Base-by-base conservation (phyloP, 192 early-diverging fungal species). In the Backusella westeae region DNA sequence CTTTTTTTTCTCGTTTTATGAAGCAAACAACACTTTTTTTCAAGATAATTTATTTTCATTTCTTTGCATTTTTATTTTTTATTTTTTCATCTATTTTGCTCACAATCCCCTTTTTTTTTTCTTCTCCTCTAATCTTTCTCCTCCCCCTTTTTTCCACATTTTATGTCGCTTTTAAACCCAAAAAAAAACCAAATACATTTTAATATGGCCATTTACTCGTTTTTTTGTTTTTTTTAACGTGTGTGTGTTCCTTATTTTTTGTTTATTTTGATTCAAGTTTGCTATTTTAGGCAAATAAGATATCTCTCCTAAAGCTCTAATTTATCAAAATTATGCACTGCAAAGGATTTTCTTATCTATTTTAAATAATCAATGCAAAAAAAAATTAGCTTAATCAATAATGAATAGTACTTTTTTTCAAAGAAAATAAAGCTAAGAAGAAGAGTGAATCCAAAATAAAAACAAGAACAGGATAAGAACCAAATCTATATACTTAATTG, bases 1-100 rank as follows among this genome's bases (percentile, higher is more conserved):
- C 42, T 46, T 42, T 46, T 41, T 46, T 23, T 75, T 67, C 34
- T 67, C 34, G 39, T 69, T 69, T 34, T 75, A 42, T 75, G 56
- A 68, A 67, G 56, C 49, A 67, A 75, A 42, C 35, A 63, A 67
- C 34, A 34, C 38, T 42, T 73, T 59, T 35, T 56, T 56, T 21
- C 52, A 53, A 53, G 52, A 53, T 53, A 53, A 53, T 53, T 53
- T 53, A 53, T 53, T 53, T 53, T 17, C 15, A 21, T 29, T 39
- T 39, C 38, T 39, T 71, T 35, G 17, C 23, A 36, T 44, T 44
- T 71, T 71, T 38, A 14, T 71, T 53, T 53, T 53, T 53, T n/a
- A 8, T 23, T n/a, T 53, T 53, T 53, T 21, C 38, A 39, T 39
- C 38, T 39, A 39, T 39, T 53, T 53, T 53, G 52, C 52, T 53